Conservation (phyloP, 73 alveolate species). For the Durusdinium trenchii region DNA sequence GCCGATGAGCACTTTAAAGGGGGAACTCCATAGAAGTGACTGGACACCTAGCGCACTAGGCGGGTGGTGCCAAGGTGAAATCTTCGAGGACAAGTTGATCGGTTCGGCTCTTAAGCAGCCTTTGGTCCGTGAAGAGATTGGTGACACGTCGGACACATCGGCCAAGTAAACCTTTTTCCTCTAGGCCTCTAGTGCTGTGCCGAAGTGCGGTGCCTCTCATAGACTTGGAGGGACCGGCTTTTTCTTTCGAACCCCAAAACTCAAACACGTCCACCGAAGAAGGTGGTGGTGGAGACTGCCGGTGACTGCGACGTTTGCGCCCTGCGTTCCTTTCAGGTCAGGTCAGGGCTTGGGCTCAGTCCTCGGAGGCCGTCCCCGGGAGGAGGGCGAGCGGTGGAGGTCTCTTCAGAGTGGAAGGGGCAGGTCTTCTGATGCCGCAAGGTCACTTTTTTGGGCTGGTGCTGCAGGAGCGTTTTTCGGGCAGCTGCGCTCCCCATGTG, state of each 20-base stretch:
- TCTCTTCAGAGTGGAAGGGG: too few relatives aligned
- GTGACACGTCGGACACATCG: too few relatives aligned
- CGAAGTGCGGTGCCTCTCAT: not conserved
- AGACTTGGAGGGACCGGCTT: not conserved
- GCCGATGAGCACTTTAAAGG: not conserved
- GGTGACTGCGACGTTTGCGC: too few relatives aligned
- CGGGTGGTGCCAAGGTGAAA: not conserved
- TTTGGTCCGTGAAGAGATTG: not conserved
- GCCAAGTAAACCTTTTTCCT: too few relatives aligned
- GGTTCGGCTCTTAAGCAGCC: not conserved
- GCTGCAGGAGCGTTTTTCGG: too few relatives aligned
- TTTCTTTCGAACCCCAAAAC: not conserved
- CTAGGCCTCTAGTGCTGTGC: not conserved
- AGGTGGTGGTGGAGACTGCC: not conserved
- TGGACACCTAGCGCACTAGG: not conserved
- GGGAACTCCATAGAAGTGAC: not conserved
- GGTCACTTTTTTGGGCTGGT: too few relatives aligned
- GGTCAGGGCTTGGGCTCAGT: not conserved
- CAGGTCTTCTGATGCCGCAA: too few relatives aligned
- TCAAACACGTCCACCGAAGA: not conserved
- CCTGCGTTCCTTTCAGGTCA: too few relatives aligned
- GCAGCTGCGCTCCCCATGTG: too few relatives aligned
- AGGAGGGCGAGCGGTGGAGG: not conserved
- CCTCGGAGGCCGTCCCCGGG: not conserved
- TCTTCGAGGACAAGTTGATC: slow-evolving; percentile 23